Base-by-base conservation (phyloP, 2,329 filamentous ascomycete species). In the Amauroascus niger region DNA sequence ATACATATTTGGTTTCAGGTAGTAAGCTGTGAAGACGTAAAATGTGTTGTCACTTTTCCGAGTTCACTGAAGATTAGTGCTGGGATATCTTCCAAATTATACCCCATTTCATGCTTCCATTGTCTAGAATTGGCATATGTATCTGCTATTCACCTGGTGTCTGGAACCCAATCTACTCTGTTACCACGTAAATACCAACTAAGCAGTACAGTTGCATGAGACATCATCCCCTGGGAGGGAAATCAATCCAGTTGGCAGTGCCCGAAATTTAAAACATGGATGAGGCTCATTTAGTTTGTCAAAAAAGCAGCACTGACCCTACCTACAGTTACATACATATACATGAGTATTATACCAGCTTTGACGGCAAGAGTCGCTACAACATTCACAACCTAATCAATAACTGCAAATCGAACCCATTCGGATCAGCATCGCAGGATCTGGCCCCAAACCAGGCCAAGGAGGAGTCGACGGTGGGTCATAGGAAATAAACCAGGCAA, bases 1-100 rank as follows among this genome's bases (percentile, higher is more conserved):
- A 76, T 37, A 69, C 71, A 2, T 90, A 86, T 69, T 67, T 90
- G 24, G 64, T 58, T 11, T 35, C 40, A 6, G 50, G 40, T n/a
- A 46, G 50, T 30, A 52, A 52, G 50, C 26, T 52, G 8, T 52
- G 41, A 51, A 32, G 16, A 32, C 33, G 26, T 47, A 28, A 30
- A 30, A n/a, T n/a, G n/a, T n/a, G n/a, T 11, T 9, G 33, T 33
- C n/a, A 20, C 28, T 33, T 47, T 22, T 33, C 13, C 24, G 22
- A 28, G 14, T 35, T 30, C 28, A 30, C 28, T 30, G 28, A 30
- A n/a, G n/a, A n/a, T n/a, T n/a, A n/a, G n/a, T n/a, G n/a, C n/a
- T n/a, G n/a, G n/a, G n/a, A n/a, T n/a, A n/a, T n/a, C n/a, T n/a
- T n/a, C n/a, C n/a, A n/a, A n/a, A n/a, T n/a, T n/a, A n/a, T n/a